Evolutionary conservation across 2,329 filamentous ascomycete genomes (phyloP), one percentile per base, ranked within the genome.

Genomic region (Beauveria bassiana): DNA sequence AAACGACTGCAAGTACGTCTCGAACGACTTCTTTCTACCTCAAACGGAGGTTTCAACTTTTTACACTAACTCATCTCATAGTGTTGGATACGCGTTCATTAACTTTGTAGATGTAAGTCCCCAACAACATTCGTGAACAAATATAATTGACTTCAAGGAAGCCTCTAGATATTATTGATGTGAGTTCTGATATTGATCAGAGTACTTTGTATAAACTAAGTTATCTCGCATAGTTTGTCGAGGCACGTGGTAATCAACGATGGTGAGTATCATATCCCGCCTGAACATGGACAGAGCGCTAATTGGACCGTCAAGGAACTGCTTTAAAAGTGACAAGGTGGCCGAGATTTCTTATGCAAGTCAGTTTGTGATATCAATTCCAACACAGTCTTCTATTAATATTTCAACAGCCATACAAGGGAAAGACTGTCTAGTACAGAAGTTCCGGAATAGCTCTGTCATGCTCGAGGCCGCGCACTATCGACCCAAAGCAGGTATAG

Each of bases 61-160:
- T 8, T 24, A 42, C 50, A 10, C 52, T 63, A 47, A 63, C 20
- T 47, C 7, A 20, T 6, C 3, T 49, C 31, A 70, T 65, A 96
- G 92, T 71, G 93, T 98, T 62, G 95, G 95, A 51, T 98, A 98
- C 74, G 93, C 92, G 0, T 99, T 98, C 75, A 91, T 99, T 77
- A 97, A 99, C 74, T 97, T 98, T 68, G 84, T 87, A 49, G 86
- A 92, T 72, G 87, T 90, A 74, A 83, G 87, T 69, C 22, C 43
- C 5, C 28, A 9, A 18, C 9, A 24, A n/a, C 38, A 16, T 14
- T 7, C 20, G 43, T 34, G 26, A 10, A 59, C 10, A 24, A 9
- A 64, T 54, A 76, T 83, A 69, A 85, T 54, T 62, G 24, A 40
- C 52, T 12, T 31, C 12, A 28, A 26, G 38, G 12, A 64, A 90